Evolutionary conservation across 2,329 filamentous ascomycete species (phyloP), one percentile per base, ranked within the genome.

Genomic region (Zymoseptoria ardabiliae): DNA sequence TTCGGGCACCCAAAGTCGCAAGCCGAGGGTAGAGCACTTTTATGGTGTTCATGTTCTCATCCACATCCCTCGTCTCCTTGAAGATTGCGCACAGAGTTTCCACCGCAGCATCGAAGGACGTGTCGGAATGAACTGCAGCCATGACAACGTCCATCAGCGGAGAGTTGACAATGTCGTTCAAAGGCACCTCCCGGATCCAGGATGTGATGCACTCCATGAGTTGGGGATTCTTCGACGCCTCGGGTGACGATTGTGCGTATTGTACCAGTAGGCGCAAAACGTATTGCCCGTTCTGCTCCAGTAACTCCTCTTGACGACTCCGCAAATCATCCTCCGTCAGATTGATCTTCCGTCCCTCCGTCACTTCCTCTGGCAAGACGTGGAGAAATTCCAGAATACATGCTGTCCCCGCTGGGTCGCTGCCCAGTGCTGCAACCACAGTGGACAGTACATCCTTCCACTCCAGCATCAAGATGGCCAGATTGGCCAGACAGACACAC

Each of bases 331-430:
- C 92, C 89, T 99, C 94, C 85, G 91, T 92, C 79, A 99, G 84
- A 82, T 91, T 96, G 83, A 99, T 97, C 81, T 97, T 99, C 78
- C 94, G 91, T 79, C 94, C 94, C 82, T 99, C 93, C 69, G 90
- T 97, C 72, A 99, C 94, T 83, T 99, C 94, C 81, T 99, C 94
- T 58, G 94, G 94, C 66, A 99, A 86, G 70, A 99, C 92, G 75
- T 91, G 91, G 66, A 99, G 82, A 76, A 99, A 99, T 76, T 99
- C 94, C 71, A 99, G 82, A 70, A 97, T 89, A 74, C 89, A 94
- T 65, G 91, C 85, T 69, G 94, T 85, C 73, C 88, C 91, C 71
- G 87, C 85, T 61, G 88, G 84, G 70, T 89, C 88, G 73, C 83
- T 85, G 66, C 89, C 88, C 58, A 97, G 83, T 50, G 89, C 84